Evolutionary conservation across 805 yeast species (phyloP).

Genomic region (Millerozyma miso): DNA sequence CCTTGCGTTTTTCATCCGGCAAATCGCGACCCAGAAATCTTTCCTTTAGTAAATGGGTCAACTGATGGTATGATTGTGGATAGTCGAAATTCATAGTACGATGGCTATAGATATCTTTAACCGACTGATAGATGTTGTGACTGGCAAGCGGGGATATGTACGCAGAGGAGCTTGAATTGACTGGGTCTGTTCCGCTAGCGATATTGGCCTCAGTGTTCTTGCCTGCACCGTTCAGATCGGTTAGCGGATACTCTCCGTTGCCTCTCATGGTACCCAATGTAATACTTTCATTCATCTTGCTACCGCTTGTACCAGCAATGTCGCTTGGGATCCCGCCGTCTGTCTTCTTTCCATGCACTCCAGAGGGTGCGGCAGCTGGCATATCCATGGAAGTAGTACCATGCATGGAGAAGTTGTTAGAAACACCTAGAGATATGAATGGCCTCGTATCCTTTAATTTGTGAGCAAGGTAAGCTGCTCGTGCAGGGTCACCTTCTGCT

Average conservation of each 20-base stretch:
- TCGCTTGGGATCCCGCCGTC: no score
- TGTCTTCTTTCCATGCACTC: no score
- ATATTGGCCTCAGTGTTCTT: background rate
- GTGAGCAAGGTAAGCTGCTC: background rate
- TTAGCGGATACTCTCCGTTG: background rate
- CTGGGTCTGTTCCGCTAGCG: background rate
- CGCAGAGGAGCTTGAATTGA: conserved; percentile 13
- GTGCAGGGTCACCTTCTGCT: background rate
- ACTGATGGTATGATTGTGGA: conserved; percentile 59
- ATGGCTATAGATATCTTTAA: conserved; percentile 46
- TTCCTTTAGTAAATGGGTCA: conserved; percentile 50
- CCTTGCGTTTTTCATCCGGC: conserved; percentile 22
- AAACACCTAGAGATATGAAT: conserved; percentile 36
- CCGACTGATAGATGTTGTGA: conserved; percentile 51
- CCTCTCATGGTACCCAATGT: background rate
- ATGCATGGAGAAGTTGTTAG: conserved; percentile 5
- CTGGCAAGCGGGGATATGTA: conserved; percentile 57
- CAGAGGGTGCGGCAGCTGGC: conserved; percentile 5
- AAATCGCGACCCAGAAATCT: conserved; percentile 52
- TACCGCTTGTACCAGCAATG: background rate
- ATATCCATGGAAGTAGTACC: conserved; percentile 4
- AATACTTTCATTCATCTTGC: background rate
- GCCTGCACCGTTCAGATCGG: background rate
- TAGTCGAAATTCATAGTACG: conserved; percentile 52
- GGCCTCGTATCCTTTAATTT: conserved; percentile 30